phyloP scores from a whole-genome alignment of 305 asterid species.

The Plantago coronopus region DNA sequence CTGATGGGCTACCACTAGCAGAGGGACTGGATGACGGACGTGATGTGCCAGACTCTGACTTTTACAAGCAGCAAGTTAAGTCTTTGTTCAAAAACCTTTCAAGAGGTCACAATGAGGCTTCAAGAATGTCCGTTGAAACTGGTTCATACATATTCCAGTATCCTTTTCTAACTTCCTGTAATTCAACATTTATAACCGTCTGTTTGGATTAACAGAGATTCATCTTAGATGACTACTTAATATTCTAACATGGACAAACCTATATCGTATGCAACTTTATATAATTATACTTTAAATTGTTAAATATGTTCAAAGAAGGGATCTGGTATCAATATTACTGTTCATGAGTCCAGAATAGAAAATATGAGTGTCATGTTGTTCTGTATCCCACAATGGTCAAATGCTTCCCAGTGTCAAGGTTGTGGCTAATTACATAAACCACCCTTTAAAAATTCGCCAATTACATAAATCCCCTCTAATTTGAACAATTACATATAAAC shows the following conservation, averaged over 20 bases:
- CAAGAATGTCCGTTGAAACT: slow-evolving; percentile 92
- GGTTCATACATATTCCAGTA: slow-evolving; percentile 90
- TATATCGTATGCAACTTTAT: neutral
- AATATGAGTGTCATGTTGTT: too few relatives aligned
- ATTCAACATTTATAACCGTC: slow-evolving; percentile 5
- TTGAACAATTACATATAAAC: too few relatives aligned
- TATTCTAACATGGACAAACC: neutral
- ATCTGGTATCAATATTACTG: too few relatives aligned
- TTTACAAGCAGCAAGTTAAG: slow-evolving; percentile 85
- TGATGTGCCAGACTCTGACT: slow-evolving; percentile 78
- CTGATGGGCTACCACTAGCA: slow-evolving; percentile 85
- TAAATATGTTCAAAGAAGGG: neutral
- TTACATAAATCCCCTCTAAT: too few relatives aligned
- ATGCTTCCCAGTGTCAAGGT: too few relatives aligned
- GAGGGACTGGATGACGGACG: slow-evolving; percentile 96
- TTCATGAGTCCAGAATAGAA: too few relatives aligned
- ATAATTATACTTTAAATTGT: too few relatives aligned
- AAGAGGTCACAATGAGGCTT: slow-evolving; percentile 80
- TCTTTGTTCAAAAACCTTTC: slow-evolving; percentile 82
- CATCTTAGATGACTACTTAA: neutral
- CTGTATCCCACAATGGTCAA: too few relatives aligned
- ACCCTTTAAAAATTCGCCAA: too few relatives aligned
- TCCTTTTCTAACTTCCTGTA: slow-evolving; percentile 28
- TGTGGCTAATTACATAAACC: too few relatives aligned
- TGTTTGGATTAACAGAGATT: slow-evolving; percentile 1